Evolutionary conservation across 306 rosid species (phyloP).

Genomic region (Begonia peltatifolia): DNA sequence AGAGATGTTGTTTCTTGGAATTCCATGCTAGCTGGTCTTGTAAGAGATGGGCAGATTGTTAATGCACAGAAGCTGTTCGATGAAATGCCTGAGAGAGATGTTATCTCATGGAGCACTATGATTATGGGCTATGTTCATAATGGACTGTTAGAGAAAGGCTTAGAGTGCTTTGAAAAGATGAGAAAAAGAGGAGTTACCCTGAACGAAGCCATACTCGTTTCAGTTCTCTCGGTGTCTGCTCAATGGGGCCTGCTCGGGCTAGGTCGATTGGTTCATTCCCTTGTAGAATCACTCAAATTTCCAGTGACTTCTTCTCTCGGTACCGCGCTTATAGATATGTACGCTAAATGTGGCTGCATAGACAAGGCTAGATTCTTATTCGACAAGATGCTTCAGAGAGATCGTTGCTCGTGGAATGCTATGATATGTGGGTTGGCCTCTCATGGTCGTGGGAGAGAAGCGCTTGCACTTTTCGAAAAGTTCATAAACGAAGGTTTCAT

Average conservation of each 20-base stretch:
- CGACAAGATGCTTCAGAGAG: slow-evolving; percentile 27
- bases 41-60: slow-evolving; percentile 30
- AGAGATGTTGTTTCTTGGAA: slow-evolving; percentile 75
- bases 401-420: slow-evolving; percentile 66
- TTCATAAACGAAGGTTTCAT: slow-evolving; percentile 35
- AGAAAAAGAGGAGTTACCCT: slow-evolving; percentile 27
- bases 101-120: slow-evolving; percentile 64
- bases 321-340: slow-evolving; percentile 68
- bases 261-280: slow-evolving; percentile 42
- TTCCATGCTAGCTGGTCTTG: slow-evolving; percentile 33
- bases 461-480: slow-evolving; percentile 29
- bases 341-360: slow-evolving; percentile 76
- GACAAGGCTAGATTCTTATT: slow-evolving; percentile 41
- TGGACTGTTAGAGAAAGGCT: slow-evolving; percentile 39
- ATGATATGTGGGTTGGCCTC: slow-evolving; percentile 72
- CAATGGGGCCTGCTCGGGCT: slow-evolving; percentile 50
- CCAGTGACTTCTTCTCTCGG: slow-evolving; percentile 37
- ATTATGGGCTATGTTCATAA: slow-evolving; percentile 62
- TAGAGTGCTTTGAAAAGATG: slow-evolving; percentile 46
- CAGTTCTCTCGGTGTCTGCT: slow-evolving; percentile 42
- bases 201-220: slow-evolving; percentile 56
- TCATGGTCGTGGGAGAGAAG: slow-evolving; percentile 47
- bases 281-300: slow-evolving; percentile 27
- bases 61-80: slow-evolving; percentile 50
- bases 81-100: slow-evolving; percentile 56